phyloP scores from a whole-genome alignment of 2,329 filamentous ascomycete species.

The Botrytis sinoallii region DNA sequence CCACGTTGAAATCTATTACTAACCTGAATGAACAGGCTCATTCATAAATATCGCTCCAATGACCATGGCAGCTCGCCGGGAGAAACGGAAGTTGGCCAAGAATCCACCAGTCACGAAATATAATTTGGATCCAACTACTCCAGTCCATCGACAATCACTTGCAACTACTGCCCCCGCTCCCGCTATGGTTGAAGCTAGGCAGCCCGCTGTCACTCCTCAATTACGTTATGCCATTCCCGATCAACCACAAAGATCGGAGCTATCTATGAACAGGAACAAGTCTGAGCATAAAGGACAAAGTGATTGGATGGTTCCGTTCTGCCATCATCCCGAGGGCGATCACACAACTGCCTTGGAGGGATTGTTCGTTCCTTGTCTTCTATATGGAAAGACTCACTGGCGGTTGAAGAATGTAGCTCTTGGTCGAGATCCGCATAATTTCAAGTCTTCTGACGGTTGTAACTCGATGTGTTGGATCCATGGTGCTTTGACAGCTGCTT shows the following conservation, averaged over 20 bases:
- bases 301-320: slow-evolving; percentile 42
- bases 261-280: slow-evolving; percentile 9
- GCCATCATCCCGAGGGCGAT: slow-evolving; percentile 36
- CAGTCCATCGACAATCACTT: slow-evolving; percentile 16
- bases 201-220: not conserved
- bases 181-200: not conserved
- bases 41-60: slow-evolving; percentile 1
- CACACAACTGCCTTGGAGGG: slow-evolving; percentile 34
- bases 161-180: not conserved
- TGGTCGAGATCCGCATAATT: slow-evolving; percentile 43
- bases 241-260: slow-evolving; percentile 8
- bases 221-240: slow-evolving; percentile 9
- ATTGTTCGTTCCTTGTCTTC: slow-evolving; percentile 40
- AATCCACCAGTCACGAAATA: slow-evolving; percentile 7
- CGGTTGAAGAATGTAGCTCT: slow-evolving; percentile 40
- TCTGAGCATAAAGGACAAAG: slow-evolving; percentile 13
- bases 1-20: not conserved
- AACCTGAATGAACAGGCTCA: not conserved
- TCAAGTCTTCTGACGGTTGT: slow-evolving; percentile 36
- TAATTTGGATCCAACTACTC: slow-evolving; percentile 13
- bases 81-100: slow-evolving; percentile 9
- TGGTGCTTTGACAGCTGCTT: slow-evolving; percentile 28
- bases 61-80: not conserved
- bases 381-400: slow-evolving; percentile 45
- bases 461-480: slow-evolving; percentile 41